These are phyloP conservation scores for Candida ficus DNA, from an alignment of 805 yeast genomes.

Conservation along the genomic window DNA sequence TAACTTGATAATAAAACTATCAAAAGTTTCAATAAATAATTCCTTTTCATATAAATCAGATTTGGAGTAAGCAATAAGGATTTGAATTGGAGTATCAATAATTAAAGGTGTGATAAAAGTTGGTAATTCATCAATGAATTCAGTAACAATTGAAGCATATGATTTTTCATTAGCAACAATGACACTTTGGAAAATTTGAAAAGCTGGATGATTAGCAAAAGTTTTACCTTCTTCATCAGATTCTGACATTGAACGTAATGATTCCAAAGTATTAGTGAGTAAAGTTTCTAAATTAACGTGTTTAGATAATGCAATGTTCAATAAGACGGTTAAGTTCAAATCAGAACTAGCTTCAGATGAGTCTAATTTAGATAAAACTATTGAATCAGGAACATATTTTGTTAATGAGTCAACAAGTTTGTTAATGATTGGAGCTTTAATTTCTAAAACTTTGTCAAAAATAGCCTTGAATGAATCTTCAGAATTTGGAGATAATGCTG, in stretches of 20 bases:
- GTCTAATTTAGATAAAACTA: constrained; percentile 5
- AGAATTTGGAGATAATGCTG: not conserved
- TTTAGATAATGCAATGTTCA: constrained; percentile 10
- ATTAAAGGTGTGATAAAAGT: constrained; percentile 26
- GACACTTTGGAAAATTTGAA: constrained; percentile 25
- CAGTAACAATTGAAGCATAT: constrained; percentile 25
- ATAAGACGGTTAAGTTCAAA: constrained; percentile 6
- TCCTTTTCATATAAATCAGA: constrained; percentile 19
- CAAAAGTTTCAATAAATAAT: constrained; percentile 27
- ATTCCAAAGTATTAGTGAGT: constrained; percentile 16
- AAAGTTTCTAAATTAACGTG: constrained; percentile 12
- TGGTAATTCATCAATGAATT: constrained; percentile 32
- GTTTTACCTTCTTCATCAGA: constrained; percentile 18
- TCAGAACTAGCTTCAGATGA: constrained; percentile 9
- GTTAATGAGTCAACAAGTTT: constrained; percentile 21
- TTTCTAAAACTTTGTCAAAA: constrained; percentile 16
- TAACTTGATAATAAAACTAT: constrained; percentile 24
- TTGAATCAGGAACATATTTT: constrained; percentile 13
- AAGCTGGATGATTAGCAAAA: constrained; percentile 20
- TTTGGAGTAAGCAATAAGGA: constrained; percentile 30
- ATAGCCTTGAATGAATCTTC: constrained; percentile 4
- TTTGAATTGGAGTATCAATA: constrained; percentile 27
- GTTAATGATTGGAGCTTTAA: constrained; percentile 13
- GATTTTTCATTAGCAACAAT: constrained; percentile 20
- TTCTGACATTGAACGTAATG: constrained; percentile 16